Base-by-base conservation (phyloP, 2,329 filamentous ascomycete species). In the Diplocarpon rosae region DNA sequence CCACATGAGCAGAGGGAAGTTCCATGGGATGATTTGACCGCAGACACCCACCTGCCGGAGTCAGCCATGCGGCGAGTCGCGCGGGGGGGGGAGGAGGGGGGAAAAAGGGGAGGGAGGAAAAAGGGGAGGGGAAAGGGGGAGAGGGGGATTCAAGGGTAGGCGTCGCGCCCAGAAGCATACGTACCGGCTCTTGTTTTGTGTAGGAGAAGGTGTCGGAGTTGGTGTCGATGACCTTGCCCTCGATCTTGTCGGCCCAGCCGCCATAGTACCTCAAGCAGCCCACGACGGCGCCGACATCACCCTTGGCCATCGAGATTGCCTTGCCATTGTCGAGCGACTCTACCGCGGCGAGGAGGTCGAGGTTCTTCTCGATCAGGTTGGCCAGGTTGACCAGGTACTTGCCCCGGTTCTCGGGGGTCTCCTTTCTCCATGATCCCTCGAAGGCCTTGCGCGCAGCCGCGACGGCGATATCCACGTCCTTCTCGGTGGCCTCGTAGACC, bases 241-340 rank as follows among this genome's bases (percentile, higher is more conserved):
- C 70, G 53, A 83, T 74, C 71, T 85, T 85, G 66, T 85, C 80
- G 50, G 80, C 78, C 74, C 76, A 84, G 46, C 80, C 81, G 58
- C 73, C 80, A 62, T 89, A 92, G 70, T 90, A 95, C 66, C 88
- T 79, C 59, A 95, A 66, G 68, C 76, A 82, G 60, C 73, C 80
- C 53, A 76, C 71, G 47, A 80, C 80, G 55, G 76, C 74, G 43
- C 65, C 69, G 34, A 94, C 73, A 61, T 95, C 87, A 31, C 78
- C 83, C 62, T 78, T 83, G 51, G 85, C 82, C 75, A 86, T 78
- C 60, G 61, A 72, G 63, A 87, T 76, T 52, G 83, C 79, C 75
- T 92, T 92, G 65, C 84, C 89, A 61, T 93, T 87, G 72, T 93
- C 88, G 45, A 94, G 74, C 33, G 86, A 80, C 72, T 95, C 89